Percentiles rank a stretch among this genome's conserved stretches.
Evolutionary conservation across 2,329 filamentous ascomycete species (phyloP).

Genomic region (Colletotrichum sp.): DNA sequence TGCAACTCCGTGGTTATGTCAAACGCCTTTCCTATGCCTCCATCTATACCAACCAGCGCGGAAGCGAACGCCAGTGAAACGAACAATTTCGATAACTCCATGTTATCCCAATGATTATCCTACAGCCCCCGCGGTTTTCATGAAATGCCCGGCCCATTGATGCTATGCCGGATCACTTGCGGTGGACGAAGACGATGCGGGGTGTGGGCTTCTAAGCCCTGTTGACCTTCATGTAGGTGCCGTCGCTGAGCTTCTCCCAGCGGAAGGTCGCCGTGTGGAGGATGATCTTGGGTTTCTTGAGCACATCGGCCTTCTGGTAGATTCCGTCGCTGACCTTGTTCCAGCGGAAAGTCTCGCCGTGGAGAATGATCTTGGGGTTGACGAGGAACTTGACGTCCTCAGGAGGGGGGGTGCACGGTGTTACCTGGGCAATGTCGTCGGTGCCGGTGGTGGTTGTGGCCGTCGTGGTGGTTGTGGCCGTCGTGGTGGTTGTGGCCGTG

Average conservation of each 20-base stretch:
- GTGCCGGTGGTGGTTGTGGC: not conserved
- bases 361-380: not conserved
- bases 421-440: not conserved
- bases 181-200: not conserved
- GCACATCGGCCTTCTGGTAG: not conserved
- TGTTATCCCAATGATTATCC: not conserved
- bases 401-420: too few species aligned
- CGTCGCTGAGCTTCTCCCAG: not conserved
- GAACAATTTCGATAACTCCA: not conserved
- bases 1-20: not conserved
- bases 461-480: too few species aligned
- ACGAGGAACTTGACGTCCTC: not conserved
- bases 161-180: not conserved
- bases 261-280: not conserved
- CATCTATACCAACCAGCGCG: not conserved
- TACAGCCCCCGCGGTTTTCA: not conserved
- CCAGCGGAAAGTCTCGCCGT: not conserved
- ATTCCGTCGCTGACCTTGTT: not conserved
- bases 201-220: not conserved
- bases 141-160: not conserved
- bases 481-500: not conserved
- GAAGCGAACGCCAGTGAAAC: not conserved
- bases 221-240: not conserved
- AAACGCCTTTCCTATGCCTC: not conserved
- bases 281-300: not conserved